phyloP scores from a whole-genome alignment of 1,284 basidiomycete genomes.

The Trichosporon faecale region DNA sequence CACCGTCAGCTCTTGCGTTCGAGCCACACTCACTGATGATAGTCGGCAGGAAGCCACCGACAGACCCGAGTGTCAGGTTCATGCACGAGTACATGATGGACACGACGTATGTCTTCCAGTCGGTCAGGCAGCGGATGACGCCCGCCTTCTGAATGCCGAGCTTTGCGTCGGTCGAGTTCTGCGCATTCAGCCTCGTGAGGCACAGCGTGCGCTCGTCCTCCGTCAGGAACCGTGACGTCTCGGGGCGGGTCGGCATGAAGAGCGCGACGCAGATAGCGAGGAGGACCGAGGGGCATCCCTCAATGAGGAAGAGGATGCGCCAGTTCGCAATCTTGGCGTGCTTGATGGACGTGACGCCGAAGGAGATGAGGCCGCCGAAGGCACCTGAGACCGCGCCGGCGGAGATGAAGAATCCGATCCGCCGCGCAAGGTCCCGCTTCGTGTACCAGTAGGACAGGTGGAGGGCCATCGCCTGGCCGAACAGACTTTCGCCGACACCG shows the following conservation, averaged over 20 bases:
- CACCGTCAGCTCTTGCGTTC: not conserved
- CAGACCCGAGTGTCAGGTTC: slow-evolving; percentile 72
- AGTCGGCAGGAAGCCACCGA: slow-evolving; percentile 79
- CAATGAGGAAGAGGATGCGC: slow-evolving; percentile 56
- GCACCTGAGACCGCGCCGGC: slow-evolving; percentile 50
- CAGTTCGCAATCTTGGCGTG: slow-evolving; percentile 36
- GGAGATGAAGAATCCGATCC: slow-evolving; percentile 54
- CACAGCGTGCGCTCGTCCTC: slow-evolving; percentile 71
- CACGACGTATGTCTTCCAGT: slow-evolving; percentile 58
- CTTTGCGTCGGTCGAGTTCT: slow-evolving; percentile 60
- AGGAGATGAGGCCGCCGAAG: slow-evolving; percentile 49
- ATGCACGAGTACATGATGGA: slow-evolving; percentile 64
- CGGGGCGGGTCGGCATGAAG: slow-evolving; percentile 72
- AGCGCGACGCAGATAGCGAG: slow-evolving; percentile 65
- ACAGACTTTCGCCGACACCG: slow-evolving; percentile 50
- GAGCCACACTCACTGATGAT: slow-evolving; percentile 58
- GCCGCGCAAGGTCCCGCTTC: slow-evolving; percentile 52
- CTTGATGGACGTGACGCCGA: slow-evolving; percentile 47
- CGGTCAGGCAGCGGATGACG: slow-evolving; percentile 63
- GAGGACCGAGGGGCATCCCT: slow-evolving; percentile 59
- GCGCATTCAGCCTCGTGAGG: slow-evolving; percentile 68
- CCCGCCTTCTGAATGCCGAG: slow-evolving; percentile 51
- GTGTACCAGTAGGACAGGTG: slow-evolving; percentile 49
- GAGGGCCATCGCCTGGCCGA: slow-evolving; percentile 49
- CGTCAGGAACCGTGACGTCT: slow-evolving; percentile 66